Percentiles rank a stretch among this genome's conserved stretches.
Evolutionary conservation across 2,329 filamentous ascomycete species (phyloP).

Genomic region (Epicoccum sorghinum): DNA sequence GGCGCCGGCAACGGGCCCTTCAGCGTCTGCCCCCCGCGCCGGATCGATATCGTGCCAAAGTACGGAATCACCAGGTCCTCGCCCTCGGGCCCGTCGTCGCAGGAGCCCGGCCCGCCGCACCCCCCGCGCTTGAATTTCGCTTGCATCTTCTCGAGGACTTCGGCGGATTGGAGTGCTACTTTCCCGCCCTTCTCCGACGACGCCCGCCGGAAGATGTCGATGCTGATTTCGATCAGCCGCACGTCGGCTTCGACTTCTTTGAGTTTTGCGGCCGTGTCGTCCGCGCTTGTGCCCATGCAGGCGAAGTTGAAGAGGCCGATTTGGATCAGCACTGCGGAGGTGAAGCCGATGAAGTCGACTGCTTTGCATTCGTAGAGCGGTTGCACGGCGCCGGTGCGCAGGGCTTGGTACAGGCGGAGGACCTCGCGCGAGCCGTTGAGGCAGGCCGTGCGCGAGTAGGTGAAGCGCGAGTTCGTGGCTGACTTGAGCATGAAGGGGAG

Average conservation of each 20-base stretch:
- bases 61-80: slow-evolving; percentile 48
- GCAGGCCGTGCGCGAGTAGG: slow-evolving; percentile 49
- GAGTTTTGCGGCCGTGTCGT: slow-evolving; percentile 8
- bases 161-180: slow-evolving; percentile 47
- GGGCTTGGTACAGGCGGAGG: slow-evolving; percentile 48
- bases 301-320: slow-evolving; percentile 51
- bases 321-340: slow-evolving; percentile 51
- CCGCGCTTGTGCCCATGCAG: no score
- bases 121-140: slow-evolving; percentile 29
- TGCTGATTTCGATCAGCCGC: slow-evolving; percentile 47
- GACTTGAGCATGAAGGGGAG: slow-evolving; percentile 54
- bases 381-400: slow-evolving; percentile 43
- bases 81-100: slow-evolving; percentile 1
- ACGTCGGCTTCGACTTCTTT: slow-evolving; percentile 45
- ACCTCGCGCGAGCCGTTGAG: slow-evolving; percentile 51
- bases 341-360: slow-evolving; percentile 56
- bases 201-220: slow-evolving; percentile 51
- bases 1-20: background rate
- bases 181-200: slow-evolving; percentile 50
- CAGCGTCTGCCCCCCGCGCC: slow-evolving; percentile 31
- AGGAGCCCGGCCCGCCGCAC: background rate
- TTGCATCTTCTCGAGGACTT: slow-evolving; percentile 49
- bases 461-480: slow-evolving; percentile 45
- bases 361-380: slow-evolving; percentile 56
- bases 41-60: slow-evolving; percentile 50